Evolutionary conservation across 305 asterid species (phyloP), one percentile per base, ranked within the genome.

Genomic region (Fraxinus dipetala): DNA sequence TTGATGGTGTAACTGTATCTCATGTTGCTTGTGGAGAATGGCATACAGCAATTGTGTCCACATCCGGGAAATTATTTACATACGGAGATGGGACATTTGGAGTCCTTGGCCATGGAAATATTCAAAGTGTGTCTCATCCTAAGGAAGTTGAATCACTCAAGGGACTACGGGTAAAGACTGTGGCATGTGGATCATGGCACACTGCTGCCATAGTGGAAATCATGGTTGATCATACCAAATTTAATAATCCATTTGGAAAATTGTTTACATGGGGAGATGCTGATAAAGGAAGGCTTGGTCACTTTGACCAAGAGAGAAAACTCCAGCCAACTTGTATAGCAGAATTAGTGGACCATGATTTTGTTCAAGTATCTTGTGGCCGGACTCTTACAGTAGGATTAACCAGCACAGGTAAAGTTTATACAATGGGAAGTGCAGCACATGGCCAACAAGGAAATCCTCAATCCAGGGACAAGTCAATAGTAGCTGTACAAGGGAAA

Each of bases 191-290:
- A 31, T 81, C 89, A 20, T 89, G 92, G 92, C 92, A 89, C 59
- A 87, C 92, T 45, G 92, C 90, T 61, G 90, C 92, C 2, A 80
- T 89, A 54, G 92, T 87, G 28, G 91, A 89, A 74, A 54, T 78
- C 72, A 78, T 72, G 75, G 83, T 79, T 5, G 87, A 87, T 78
- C 81, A 65, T 74, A 38, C 75, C 20, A 83, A 83, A 69, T 40
- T 69, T 78, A 83, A 75, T 34, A 80, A 72, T 45, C 83, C 81
- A 7, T 83, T 85, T 24, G 90, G 89, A 76, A 89, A 89, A 54
- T 79, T 89, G 79, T 89, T 86, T 80, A 87, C 92, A 7, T 89
- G 90, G 92, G 92, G 92, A 48, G 92, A 89, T 5, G 92, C 86
- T 35, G 92, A 89, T 85, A 87, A 86, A 80, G 89, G 92, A 74